phyloP scores from a whole-genome alignment of 2,329 filamentous ascomycete species.

The Ascosphaera aggregata region DNA sequence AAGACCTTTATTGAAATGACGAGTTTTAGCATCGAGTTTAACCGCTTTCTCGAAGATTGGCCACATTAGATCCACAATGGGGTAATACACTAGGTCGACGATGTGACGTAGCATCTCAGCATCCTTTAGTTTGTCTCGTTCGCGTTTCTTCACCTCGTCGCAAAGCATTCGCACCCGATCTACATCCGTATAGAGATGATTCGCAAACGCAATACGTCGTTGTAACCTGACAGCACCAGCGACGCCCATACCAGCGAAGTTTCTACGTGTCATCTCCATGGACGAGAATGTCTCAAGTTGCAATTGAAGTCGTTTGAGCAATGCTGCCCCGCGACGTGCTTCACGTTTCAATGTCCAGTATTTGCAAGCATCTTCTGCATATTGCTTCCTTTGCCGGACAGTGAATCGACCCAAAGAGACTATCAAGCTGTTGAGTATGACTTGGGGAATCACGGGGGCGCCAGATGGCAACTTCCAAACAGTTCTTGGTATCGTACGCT shows the following conservation, averaged over 20 bases:
- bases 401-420: conserved; percentile 61
- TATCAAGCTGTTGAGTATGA: conserved; percentile 70
- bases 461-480: conserved; percentile 87
- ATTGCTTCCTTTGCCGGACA: conserved; percentile 75
- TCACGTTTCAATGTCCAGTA: conserved; percentile 98
- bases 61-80: conserved; percentile 50
- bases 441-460: conserved; percentile 77
- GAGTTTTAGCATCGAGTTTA: background rate
- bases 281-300: conserved; percentile 94
- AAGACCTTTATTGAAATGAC: conserved; percentile 27
- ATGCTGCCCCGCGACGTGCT: conserved; percentile 66
- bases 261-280: conserved; percentile 86
- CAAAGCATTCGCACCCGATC: conserved; percentile 50
- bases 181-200: conserved; percentile 40
- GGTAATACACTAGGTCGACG: conserved; percentile 80
- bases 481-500: conserved; percentile 34
- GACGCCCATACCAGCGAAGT: conserved; percentile 88
- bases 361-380: conserved; percentile 74
- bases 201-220: conserved; percentile 71
- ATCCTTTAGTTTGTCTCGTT: conserved; percentile 53
- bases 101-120: conserved; percentile 54
- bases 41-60: conserved; percentile 55
- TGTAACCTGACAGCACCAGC: conserved; percentile 55
- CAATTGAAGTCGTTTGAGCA: conserved; percentile 79
- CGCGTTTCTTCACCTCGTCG: conserved; percentile 48